phyloP scores from a whole-genome alignment of 345 rosid species.

The Syzygium grande region DNA sequence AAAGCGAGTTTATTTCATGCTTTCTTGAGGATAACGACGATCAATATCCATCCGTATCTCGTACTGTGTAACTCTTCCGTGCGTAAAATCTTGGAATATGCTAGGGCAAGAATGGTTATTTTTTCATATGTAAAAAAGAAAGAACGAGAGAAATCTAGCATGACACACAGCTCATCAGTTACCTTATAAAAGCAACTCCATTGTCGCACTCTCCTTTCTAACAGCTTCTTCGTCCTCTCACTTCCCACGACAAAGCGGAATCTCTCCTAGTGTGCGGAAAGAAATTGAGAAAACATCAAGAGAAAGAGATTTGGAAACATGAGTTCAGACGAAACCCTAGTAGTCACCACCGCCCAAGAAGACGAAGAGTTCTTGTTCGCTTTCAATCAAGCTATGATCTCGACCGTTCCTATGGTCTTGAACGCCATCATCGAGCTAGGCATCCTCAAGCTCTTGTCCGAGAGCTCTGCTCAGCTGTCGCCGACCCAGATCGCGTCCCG shows the following conservation, averaged over 20 bases:
- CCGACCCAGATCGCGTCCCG: constrained; percentile 22
- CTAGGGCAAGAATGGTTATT: neutral
- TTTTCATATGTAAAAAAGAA: neutral
- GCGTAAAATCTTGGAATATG: neutral
- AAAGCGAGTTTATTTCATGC: neutral
- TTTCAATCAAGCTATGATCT: constrained; percentile 13
- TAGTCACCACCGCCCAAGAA: neutral
- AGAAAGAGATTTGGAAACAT: neutral
- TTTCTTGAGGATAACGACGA: neutral
- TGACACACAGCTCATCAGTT: neutral
- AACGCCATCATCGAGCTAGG: constrained; percentile 35
- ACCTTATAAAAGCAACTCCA: neutral
- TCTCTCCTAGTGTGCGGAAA: neutral
- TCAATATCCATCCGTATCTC: neutral
- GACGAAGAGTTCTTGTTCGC: constrained; percentile 26
- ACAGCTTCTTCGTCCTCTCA: neutral
- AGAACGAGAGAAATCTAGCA: neutral
- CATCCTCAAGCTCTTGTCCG: constrained; percentile 24
- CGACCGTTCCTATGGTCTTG: constrained; percentile 25
- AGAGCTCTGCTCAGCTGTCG: constrained; percentile 14
- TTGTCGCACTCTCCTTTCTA: neutral
- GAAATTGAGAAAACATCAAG: neutral
- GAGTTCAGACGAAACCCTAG: neutral
- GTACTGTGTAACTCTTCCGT: neutral
- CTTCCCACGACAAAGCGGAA: neutral